These are phyloP conservation scores for Panellus pusillus DNA, from an alignment of 768 basidiomycete species.

Conservation along the genomic window DNA sequence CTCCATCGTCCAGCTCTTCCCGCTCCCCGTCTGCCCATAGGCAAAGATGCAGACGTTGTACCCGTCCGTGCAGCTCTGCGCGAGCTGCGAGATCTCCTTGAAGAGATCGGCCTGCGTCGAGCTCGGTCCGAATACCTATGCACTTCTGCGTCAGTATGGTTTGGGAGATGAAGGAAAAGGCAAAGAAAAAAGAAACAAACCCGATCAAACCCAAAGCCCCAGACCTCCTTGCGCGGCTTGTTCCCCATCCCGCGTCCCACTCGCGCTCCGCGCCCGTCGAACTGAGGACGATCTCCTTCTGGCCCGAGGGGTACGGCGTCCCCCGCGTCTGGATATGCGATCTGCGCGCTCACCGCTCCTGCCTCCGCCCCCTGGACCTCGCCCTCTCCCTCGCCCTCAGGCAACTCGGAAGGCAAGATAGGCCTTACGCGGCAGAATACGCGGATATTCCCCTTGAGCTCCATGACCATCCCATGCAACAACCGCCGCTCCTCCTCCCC, in stretches of 20 bases:
- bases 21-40: slow-evolving; percentile 91
- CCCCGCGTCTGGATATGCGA: slow-evolving; percentile 69
- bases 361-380: slow-evolving; percentile 28
- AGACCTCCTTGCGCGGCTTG: slow-evolving; percentile 56
- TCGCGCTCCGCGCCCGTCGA: slow-evolving; percentile 77
- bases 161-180: slow-evolving; percentile 11
- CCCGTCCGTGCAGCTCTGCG: slow-evolving; percentile 88
- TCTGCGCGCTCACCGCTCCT: slow-evolving; percentile 43
- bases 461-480: slow-evolving; percentile 91
- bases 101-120: slow-evolving; percentile 84
- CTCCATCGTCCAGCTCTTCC: slow-evolving; percentile 93
- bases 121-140: slow-evolving; percentile 78
- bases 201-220: slow-evolving; percentile 81
- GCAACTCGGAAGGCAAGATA: slow-evolving; percentile 47
- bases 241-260: slow-evolving; percentile 21
- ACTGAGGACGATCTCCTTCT: slow-evolving; percentile 78
- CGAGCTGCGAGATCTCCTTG: slow-evolving; percentile 89
- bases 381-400: no score
- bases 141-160: background rate
- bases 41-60: slow-evolving; percentile 62
- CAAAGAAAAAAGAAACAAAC: no score
- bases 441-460: slow-evolving; percentile 90
- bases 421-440: slow-evolving; percentile 91
- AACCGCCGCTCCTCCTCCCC: slow-evolving; percentile 79
- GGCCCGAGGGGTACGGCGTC: slow-evolving; percentile 40